These are phyloP conservation scores for Agarophyton chilense DNA, from an alignment of 23 red algal genomes.

Conservation along the genomic window DNA sequence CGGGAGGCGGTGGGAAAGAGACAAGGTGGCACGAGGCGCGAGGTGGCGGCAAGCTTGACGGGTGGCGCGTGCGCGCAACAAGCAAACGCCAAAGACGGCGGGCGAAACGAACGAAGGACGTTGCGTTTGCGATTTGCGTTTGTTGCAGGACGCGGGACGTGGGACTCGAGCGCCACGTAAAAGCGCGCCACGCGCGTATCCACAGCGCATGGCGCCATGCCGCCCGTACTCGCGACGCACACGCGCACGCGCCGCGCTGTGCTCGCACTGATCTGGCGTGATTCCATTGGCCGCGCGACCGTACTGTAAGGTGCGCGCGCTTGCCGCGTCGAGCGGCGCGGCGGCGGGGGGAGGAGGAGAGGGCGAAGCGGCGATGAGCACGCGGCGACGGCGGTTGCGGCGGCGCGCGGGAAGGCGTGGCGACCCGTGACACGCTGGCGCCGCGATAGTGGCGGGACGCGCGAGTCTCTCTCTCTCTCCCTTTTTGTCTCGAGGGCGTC, in stretches of 20 bases:
- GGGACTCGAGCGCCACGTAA: not conserved
- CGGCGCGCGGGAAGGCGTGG: not conserved
- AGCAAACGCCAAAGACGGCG: too few relatives aligned
- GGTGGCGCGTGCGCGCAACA: not conserved
- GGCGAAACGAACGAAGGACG: too few relatives aligned
- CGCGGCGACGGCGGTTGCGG: not conserved
- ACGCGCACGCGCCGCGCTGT: not conserved
- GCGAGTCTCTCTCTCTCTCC: not conserved
- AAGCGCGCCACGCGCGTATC: not conserved
- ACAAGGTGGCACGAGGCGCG: not conserved
- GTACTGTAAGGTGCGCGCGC: not conserved
- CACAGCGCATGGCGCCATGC: not conserved
- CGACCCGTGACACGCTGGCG: not conserved
- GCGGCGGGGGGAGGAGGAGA: too few relatives aligned
- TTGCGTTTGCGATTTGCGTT: too few relatives aligned
- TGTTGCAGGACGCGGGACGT: too few relatives aligned
- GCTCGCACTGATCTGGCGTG: constrained; percentile 1
- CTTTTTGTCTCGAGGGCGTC: not conserved
- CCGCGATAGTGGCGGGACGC: not conserved
- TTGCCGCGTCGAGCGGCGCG: too few relatives aligned
- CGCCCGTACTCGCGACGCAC: not conserved
- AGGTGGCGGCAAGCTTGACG: not conserved
- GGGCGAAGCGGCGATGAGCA: too few relatives aligned
- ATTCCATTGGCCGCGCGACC: not conserved
- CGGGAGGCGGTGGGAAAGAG: not conserved